These are phyloP conservation scores for Sungouiella blattae DNA, from an alignment of 805 yeast species.

Conservation along the genomic window DNA sequence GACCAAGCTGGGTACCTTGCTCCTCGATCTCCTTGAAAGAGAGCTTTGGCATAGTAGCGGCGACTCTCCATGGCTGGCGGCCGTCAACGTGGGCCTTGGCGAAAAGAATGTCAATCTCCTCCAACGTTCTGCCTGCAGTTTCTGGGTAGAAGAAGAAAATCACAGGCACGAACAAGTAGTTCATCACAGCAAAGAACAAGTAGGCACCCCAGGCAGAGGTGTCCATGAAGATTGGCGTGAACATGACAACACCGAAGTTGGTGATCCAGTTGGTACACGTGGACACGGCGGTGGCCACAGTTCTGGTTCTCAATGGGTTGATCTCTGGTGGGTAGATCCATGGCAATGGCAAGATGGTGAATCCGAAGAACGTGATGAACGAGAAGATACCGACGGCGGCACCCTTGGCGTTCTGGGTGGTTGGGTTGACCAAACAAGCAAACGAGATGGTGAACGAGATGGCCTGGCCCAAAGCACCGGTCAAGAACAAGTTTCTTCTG, in stretches of 20 bases:
- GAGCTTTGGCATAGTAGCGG: slow-evolving; percentile 58
- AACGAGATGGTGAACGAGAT: slow-evolving; percentile 38
- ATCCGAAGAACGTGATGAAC: slow-evolving; percentile 42
- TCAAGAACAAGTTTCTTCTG: slow-evolving; percentile 43
- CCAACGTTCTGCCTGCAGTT: slow-evolving; percentile 44
- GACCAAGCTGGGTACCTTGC: slow-evolving; percentile 57
- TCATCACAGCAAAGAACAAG: slow-evolving; percentile 39
- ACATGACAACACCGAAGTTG: slow-evolving; percentile 46
- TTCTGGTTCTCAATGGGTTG: slow-evolving; percentile 46
- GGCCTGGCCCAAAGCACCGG: slow-evolving; percentile 43
- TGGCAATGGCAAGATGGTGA: slow-evolving; percentile 43
- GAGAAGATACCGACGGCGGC: slow-evolving; percentile 45
- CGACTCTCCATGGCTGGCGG: slow-evolving; percentile 60
- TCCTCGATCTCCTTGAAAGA: slow-evolving; percentile 55
- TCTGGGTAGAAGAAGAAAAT: slow-evolving; percentile 51
- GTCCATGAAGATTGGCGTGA: slow-evolving; percentile 40
- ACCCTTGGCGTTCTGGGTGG: slow-evolving; percentile 37
- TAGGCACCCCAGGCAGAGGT: slow-evolving; percentile 39
- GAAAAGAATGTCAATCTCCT: slow-evolving; percentile 53
- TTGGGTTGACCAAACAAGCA: slow-evolving; percentile 34
- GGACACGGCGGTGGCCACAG: slow-evolving; percentile 40
- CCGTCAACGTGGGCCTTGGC: slow-evolving; percentile 60
- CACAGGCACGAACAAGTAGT: slow-evolving; percentile 47
- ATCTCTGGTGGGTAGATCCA: slow-evolving; percentile 48
- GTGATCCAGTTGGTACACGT: slow-evolving; percentile 45